Base-by-base conservation (phyloP, 495 filamentous ascomycete species). In the Daldinia vernicosa region DNA sequence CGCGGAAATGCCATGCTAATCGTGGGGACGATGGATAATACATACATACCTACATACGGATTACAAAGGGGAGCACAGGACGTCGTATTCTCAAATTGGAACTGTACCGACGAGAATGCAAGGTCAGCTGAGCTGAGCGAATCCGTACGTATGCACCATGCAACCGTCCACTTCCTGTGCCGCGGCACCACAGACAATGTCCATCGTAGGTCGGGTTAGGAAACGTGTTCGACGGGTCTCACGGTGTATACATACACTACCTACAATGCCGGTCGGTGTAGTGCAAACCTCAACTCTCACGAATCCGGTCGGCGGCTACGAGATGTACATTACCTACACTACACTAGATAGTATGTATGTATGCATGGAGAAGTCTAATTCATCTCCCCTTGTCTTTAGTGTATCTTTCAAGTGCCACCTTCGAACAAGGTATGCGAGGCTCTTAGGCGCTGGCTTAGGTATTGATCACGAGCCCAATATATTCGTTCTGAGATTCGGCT, bases 51-150 rank as follows among this genome's bases (percentile, higher is more conserved):
- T n/a, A n/a, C n/a, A n/a, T n/a, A n/a, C n/a, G n/a, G n/a, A n/a
- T n/a, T n/a, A n/a, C n/a, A n/a, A n/a, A n/a, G n/a, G 17, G 45
- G 57, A 54, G 57, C 30, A 73, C 57, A 66, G 52, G 27, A 40
- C 33, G 33, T 69, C 66, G 70, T 73, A 73, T 73, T 66, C 55
- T 68, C 70, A 73, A 63, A 66, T 69, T 66, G 66, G 61, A 59
- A 69, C 19, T 37, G 35, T 60, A 67, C 57, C 57, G 70, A 72
- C 65, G 70, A 72, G 61, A 73, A 73, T 66, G 70, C 35, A 60
- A 27, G 51, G 66, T 69, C 70, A 73, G 70, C 70, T 73, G 70
- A 73, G 66, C 70, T 73, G 60, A 73, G 61, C 47, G 60, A 50
- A 61, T 27, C 63, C 14, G 14, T 22, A 26, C 17, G 4, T 19